A percentile compares a stretch with the other conserved stretches of the same genome.
Conservation (phyloP, 768 basidiomycete species). For the Mycena latifolia region DNA sequence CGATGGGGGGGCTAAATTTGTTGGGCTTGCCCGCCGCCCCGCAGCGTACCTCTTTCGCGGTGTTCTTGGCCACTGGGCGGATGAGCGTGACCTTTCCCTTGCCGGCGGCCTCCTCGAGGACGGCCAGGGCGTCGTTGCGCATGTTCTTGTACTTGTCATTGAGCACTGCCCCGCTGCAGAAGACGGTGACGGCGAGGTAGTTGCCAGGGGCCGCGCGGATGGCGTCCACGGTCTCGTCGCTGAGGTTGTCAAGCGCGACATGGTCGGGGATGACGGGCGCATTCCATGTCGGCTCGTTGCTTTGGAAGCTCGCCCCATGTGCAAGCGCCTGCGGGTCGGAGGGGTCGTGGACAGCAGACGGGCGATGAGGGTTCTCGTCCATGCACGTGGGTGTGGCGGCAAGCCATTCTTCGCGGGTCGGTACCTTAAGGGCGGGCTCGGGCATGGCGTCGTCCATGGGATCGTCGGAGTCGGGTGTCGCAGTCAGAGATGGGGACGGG, state of each 20-base stretch:
- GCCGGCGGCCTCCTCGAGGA: not conserved
- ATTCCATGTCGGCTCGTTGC: not conserved
- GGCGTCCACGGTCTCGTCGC: not conserved
- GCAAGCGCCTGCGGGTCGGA: not conserved
- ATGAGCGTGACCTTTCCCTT: not conserved
- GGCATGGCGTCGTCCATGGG: too few species aligned
- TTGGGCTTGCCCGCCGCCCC: not conserved
- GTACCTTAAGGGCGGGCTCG: not conserved
- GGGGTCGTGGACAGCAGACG: not conserved
- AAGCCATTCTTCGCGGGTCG: not conserved
- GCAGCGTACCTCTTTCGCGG: not conserved
- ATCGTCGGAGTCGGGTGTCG: not conserved
- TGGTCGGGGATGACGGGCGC: conserved; percentile 3
- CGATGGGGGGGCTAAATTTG: not conserved
- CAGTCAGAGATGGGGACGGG: not conserved
- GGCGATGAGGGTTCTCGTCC: conserved; percentile 9
- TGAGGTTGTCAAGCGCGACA: conserved; percentile 3
- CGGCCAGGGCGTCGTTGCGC: not conserved
- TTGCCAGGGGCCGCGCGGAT: not conserved
- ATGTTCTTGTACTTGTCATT: not conserved
- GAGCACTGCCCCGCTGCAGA: not conserved
- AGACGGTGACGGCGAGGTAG: not conserved
- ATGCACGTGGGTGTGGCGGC: not conserved
- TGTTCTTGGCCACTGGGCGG: not conserved
- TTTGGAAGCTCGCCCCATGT: not conserved